Conservation (phyloP, 305 asterid species). For the Fraxinus velutina region DNA sequence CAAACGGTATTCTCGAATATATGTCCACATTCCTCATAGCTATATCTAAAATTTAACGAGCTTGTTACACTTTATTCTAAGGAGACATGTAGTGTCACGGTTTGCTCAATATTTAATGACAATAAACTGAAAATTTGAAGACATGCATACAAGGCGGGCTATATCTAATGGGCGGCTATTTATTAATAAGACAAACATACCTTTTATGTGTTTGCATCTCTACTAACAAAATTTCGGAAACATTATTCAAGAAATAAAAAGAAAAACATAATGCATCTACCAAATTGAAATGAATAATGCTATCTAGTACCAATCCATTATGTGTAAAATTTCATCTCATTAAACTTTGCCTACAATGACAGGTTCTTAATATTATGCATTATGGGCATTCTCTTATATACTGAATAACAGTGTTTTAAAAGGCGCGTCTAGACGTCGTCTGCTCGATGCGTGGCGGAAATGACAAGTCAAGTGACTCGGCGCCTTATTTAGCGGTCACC, state of each 20-base stretch:
- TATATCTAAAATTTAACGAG: background rate
- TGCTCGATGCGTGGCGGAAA: too few relatives aligned
- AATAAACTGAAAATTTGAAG: background rate
- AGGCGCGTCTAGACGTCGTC: background rate
- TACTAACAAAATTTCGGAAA: background rate
- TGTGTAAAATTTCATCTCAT: background rate
- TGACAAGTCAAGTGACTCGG: background rate
- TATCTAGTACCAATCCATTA: background rate
- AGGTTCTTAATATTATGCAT: background rate
- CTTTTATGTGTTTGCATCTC: conserved; percentile 20
- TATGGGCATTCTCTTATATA: background rate
- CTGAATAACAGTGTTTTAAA: too few relatives aligned
- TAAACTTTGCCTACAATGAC: background rate
- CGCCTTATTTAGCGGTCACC: background rate
- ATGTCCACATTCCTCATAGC: background rate
- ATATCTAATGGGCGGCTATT: background rate
- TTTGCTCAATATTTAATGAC: conserved; percentile 1
- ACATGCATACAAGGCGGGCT: conserved; percentile 9
- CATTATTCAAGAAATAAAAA: background rate
- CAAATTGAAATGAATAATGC: background rate
- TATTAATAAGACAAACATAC: conserved; percentile 28
- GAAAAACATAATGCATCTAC: background rate
- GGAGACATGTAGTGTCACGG: background rate
- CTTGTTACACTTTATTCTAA: background rate
- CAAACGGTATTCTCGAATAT: background rate